Base-by-base conservation (phyloP, 306 rosid genomes). In the Biancaea sappan region DNA sequence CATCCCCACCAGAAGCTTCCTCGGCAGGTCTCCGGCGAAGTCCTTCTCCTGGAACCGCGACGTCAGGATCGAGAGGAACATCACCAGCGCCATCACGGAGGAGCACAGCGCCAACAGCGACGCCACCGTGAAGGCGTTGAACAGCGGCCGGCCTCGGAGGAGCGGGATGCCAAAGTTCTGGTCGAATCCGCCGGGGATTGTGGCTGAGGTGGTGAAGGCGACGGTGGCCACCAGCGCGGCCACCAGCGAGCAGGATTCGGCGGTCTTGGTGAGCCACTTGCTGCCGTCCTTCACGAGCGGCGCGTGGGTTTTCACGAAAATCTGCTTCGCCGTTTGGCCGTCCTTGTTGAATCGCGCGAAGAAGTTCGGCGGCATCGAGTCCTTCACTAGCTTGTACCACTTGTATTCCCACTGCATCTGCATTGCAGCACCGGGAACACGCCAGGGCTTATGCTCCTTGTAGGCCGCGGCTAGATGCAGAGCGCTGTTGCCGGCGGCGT, bases 181-280 rank as follows among this genome's bases (percentile, higher is more conserved):
- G 41, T 85, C 0, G 0, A 69, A 71, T 13, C 92, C 91, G 2
- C 92, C 92, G 24, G 91, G 95, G 14, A 83, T 69, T 8, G 90
- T 62, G 8, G 91, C 75, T 15, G 88, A 82, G 5, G 90, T 85
- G 25, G 90, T 74, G 83, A 89, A 89, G 34, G 92, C 88, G 4
- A 89, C 90, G 0, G 88, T 72, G n/a, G 92, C 91, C 3, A 87
- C 81, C 5, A 87, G 87, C 4, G 87, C 87, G 6, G 91, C 95
- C n/a, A 89, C 90, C 1, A 89, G 66, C 19, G 95, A 83, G 82
- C 83, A 87, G 14, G 90, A 87, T 71, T 81, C 80, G 8, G 91
- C 69, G 8, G 90, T 87, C 73, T 41, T 83, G 10, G 77, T 69
- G 2, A 88, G 84, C 93, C 89, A 88, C 48, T 88, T 79, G 44